Percentiles rank a stretch among this genome's conserved stretches.
These are phyloP conservation scores for Sporothrix luriei DNA, from an alignment of 2,329 filamentous ascomycete genomes.

Conservation along the genomic window DNA sequence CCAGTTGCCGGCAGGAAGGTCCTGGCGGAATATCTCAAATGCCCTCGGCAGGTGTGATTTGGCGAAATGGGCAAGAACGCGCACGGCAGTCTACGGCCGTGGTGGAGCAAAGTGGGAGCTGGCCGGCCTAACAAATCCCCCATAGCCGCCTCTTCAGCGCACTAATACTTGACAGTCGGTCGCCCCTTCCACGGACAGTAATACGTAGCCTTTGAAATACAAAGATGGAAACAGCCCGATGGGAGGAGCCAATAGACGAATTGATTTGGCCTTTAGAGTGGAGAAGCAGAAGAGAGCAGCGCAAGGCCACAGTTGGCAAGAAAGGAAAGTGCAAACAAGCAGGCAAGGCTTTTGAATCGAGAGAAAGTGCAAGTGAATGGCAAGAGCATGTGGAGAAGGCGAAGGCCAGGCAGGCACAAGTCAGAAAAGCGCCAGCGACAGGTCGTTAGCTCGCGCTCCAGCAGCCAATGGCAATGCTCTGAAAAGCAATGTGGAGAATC, in stretches of 20 bases:
- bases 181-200: conserved; percentile 5
- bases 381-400: neutral
- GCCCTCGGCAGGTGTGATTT: conserved; percentile 31
- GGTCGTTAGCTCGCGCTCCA: neutral
- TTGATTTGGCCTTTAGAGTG: neutral
- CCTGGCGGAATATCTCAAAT: conserved; percentile 29
- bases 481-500: conserved; percentile 5
- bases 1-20: conserved; percentile 28
- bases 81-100: conserved; percentile 24
- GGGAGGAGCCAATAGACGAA: conserved; percentile 23
- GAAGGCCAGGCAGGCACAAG: neutral
- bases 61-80: neutral
- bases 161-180: conserved; percentile 6
- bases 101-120: conserved; percentile 19
- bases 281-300: neutral
- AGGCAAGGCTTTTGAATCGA: neutral
- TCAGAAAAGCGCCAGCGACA: neutral
- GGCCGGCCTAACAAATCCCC: conserved; percentile 29
- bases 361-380: neutral
- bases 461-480: conserved; percentile 10
- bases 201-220: neutral
- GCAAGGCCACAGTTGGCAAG: conserved; percentile 1
- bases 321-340: conserved; percentile 1
- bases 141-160: neutral
- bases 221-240: neutral